phyloP scores from a whole-genome alignment of 768 basidiomycete genomes.

The Lactarius pseudohatsudake region DNA sequence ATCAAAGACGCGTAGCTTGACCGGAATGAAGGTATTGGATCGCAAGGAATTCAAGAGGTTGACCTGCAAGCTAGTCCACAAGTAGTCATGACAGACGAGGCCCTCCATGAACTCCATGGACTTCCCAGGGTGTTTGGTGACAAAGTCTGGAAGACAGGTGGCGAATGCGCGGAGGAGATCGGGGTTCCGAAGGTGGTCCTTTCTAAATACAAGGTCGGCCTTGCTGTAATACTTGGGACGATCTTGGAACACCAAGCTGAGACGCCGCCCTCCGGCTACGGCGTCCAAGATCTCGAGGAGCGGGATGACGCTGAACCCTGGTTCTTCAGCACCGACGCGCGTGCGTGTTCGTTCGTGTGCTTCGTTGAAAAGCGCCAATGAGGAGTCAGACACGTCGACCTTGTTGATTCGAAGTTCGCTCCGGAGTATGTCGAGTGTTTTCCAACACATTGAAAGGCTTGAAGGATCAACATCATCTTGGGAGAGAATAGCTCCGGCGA shows the following conservation, averaged over 20 bases:
- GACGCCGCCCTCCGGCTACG: neutral
- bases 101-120: conserved; percentile 1
- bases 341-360: neutral
- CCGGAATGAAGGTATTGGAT: neutral
- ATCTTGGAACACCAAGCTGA: neutral
- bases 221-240: conserved; percentile 3
- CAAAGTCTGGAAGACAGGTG: conserved; percentile 6
- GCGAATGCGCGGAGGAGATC: conserved; percentile 12
- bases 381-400: neutral
- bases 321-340: neutral
- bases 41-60: conserved; percentile 1
- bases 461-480: neutral
- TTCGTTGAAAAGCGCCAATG: neutral
- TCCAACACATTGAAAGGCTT: conserved; percentile 16
- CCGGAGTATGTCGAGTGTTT: conserved; percentile 15
- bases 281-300: conserved; percentile 1
- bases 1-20: conserved; percentile 6
- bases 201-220: conserved; percentile 7
- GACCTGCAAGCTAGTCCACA: conserved; percentile 11
- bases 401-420: neutral
- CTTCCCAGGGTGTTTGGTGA: neutral
- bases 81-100: neutral
- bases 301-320: neutral
- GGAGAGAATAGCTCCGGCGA: neutral
- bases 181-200: conserved; percentile 11